Evolutionary conservation across 495 filamentous ascomycete genomes (phyloP).

Genomic region (Tuber magnatum): DNA sequence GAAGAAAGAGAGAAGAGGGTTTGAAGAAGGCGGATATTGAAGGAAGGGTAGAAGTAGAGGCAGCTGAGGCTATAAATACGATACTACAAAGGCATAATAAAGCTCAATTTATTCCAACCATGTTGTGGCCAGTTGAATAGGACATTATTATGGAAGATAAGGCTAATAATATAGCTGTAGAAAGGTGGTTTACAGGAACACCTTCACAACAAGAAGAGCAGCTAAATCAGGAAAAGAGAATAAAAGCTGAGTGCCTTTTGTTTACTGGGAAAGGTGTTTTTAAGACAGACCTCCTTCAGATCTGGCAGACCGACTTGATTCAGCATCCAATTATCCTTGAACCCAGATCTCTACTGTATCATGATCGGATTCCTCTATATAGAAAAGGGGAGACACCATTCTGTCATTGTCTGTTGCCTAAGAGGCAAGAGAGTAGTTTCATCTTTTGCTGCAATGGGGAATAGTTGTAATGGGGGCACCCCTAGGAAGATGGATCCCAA

Average conservation of each 20-base stretch:
- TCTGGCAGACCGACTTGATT: not conserved
- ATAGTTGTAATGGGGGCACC: too few relatives aligned
- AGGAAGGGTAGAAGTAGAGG: too few relatives aligned
- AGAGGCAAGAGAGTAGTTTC: not conserved
- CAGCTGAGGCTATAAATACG: fast-evolving
- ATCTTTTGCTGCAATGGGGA: not conserved
- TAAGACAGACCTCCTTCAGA: not conserved
- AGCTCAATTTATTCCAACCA: not conserved
- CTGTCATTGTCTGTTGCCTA: not conserved
- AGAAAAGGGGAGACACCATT: not conserved
- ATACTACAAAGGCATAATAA: not conserved
- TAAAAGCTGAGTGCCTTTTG: not conserved
- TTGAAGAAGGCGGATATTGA: too few relatives aligned
- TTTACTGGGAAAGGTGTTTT: not conserved
- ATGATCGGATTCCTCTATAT: too few relatives aligned
- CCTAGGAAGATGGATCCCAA: too few relatives aligned
- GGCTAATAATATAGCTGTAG: too few relatives aligned
- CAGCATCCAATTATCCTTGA: not conserved
- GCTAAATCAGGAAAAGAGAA: too few relatives aligned
- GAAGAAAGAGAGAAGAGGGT: too few relatives aligned
- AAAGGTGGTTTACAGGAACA: too few relatives aligned
- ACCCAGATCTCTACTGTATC: fast-evolving
- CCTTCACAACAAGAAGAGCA: too few relatives aligned
- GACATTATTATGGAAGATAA: too few relatives aligned
- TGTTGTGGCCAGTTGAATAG: too few relatives aligned